phyloP scores from a whole-genome alignment of 164 flowering plant species.

The Warburgia ugandensis region DNA sequence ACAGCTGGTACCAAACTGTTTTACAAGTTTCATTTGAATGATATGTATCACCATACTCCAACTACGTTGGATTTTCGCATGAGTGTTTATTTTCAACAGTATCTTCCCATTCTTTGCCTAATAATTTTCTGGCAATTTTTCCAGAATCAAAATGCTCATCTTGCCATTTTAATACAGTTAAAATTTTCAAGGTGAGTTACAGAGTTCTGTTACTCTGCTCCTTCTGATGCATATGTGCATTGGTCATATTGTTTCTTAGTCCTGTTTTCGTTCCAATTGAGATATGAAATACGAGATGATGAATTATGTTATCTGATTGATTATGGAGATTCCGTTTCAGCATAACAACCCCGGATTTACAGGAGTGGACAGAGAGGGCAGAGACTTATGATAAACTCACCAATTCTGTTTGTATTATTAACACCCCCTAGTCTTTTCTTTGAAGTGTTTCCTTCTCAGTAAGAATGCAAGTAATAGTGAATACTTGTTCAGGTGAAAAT shows the following conservation, averaged over 20 bases:
- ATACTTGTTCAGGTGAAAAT: conserved; percentile 97
- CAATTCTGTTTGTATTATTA: conserved; percentile 61
- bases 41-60: no score
- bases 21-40: no score
- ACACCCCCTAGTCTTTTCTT: not conserved
- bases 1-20: not conserved
- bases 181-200: conserved; percentile 43
- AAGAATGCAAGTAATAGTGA: no score
- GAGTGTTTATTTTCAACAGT: no score
- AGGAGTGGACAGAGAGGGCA: conserved; percentile 83
- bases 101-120: no score
- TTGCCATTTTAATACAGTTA: conserved; percentile 69
- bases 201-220: conserved; percentile 5
- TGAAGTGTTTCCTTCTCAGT: conserved; percentile 5
- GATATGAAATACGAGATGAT: not conserved
- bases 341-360: conserved; percentile 55
- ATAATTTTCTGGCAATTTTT: no score
- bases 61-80: no score
- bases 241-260: no score
- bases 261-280: not conserved
- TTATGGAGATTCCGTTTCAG: conserved; percentile 38
- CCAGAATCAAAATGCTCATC: conserved; percentile 92
- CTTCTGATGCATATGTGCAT: not conserved
- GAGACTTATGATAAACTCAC: conserved; percentile 76
- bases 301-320: conserved; percentile 8